Conservation (phyloP, 192 early-diverging fungal species). For the Dispira parvispora region DNA sequence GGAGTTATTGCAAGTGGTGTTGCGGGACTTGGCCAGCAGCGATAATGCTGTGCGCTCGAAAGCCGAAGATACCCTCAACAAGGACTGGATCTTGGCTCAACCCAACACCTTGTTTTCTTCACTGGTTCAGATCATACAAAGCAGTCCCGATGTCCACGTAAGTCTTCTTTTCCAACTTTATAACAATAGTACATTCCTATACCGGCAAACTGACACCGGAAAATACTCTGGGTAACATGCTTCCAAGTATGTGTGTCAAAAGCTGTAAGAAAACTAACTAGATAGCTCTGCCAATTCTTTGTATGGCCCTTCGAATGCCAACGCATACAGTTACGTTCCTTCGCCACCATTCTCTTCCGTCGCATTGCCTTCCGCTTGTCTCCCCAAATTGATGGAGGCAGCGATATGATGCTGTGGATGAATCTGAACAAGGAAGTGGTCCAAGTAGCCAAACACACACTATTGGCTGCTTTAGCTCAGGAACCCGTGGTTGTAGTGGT, state of each 20-base stretch:
- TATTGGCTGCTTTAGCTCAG: conserved; percentile 59
- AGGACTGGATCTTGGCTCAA: conserved; percentile 37
- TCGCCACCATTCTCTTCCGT: conserved; percentile 50
- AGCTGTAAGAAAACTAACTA: not conserved
- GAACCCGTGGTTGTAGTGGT: conserved; percentile 59
- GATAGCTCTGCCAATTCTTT: too few relatives aligned
- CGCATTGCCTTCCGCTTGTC: conserved; percentile 36
- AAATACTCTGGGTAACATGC: conserved; percentile 8
- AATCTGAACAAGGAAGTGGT: conserved; percentile 44
- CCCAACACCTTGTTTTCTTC: conserved; percentile 39
- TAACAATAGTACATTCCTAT: conserved; percentile 2
- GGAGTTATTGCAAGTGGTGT: conserved; percentile 1
- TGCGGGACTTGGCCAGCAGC: conserved; percentile 25
- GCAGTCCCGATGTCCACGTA: conserved; percentile 26
- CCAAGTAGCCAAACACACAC: conserved; percentile 48
- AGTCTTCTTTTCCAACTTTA: conserved; percentile 12
- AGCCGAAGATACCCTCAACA: conserved; percentile 44
- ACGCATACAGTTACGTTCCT: conserved; percentile 36
- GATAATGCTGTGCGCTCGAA: conserved; percentile 42
- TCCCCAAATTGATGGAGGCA: conserved; percentile 25
- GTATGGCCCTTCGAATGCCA: not conserved
- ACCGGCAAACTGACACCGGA: not conserved
- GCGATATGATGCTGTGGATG: conserved; percentile 52
- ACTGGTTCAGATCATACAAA: conserved; percentile 34
- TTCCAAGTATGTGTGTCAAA: not conserved